A percentile compares a stretch with the other conserved stretches of the same genome.
Evolutionary conservation across 148 eudicot species (phyloP).

Genomic region (Drosera capensis): DNA sequence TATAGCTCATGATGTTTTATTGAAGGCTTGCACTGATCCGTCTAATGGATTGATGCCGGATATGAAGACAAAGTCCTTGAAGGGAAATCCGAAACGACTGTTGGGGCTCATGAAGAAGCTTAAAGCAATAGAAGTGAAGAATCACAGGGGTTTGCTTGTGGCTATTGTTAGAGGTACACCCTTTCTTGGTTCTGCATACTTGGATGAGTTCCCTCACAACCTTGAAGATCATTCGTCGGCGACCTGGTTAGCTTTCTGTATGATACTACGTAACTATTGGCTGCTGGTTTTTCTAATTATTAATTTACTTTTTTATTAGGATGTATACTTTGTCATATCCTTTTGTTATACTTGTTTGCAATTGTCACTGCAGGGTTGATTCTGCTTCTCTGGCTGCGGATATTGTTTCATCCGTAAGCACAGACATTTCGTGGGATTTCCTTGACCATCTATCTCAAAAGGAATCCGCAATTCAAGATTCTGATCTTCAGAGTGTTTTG

Average conservation of each 20-base stretch:
- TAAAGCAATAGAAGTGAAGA: constrained; percentile 50
- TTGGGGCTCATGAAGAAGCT: constrained; percentile 84
- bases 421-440: constrained; percentile 47
- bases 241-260: constrained; percentile 48
- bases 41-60: constrained; percentile 91
- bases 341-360: constrained; percentile 10
- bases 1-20: constrained; percentile 51
- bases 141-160: constrained; percentile 60
- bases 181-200: constrained; percentile 49
- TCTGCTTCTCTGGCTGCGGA: constrained; percentile 68
- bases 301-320: constrained; percentile 1
- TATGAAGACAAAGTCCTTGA: constrained; percentile 39
- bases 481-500: constrained; percentile 47
- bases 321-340: constrained; percentile 2
- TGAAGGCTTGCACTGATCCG: constrained; percentile 74
- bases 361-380: constrained; percentile 56
- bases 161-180: constrained; percentile 66
- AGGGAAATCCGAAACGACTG: constrained; percentile 64
- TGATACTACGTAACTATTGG: constrained; percentile 1
- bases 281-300: background rate
- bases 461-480: constrained; percentile 21
- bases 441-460: constrained; percentile 15
- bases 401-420: constrained; percentile 55
- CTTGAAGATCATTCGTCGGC: constrained; percentile 70
- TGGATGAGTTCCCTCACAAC: constrained; percentile 80